Base-by-base conservation (phyloP, 495 filamentous ascomycete genomes). In the Lichina pygmaea region DNA sequence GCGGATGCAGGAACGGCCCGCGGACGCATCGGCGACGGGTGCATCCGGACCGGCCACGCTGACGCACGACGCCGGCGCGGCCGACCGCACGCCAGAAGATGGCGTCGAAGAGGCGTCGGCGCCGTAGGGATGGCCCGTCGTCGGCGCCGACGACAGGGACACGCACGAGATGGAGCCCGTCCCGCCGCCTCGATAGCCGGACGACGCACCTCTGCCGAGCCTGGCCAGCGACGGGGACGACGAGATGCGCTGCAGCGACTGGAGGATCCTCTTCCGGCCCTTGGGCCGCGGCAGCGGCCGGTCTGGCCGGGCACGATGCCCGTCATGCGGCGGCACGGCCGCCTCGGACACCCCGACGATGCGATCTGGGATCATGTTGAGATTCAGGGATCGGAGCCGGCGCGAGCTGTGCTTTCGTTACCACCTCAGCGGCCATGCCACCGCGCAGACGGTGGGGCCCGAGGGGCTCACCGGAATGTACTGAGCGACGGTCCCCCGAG, bases 101-200 rank as follows among this genome's bases (percentile, higher is more conserved):
- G 24, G 24, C 6, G 75, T 60, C 44, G 74, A 71, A 1, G 75
- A 75, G 36, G 66, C 66, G 49, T 66, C 72, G 6, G 71, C 70
- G 16, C 66, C 65, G 41, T 57, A 54, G 11, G 53, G 51, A 49
- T 70, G 53, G 55, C 69, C 66, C 44, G 71, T 15, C 11, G 10
- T 11, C 36, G 63, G 50, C 7, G 67, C 60, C 16, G 79, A 73
- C 44, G 72, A 66, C 45, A 94, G 66, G 44, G 85, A 92, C 36
- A 84, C 75, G 55, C 84, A 94, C 15, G 89, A 94, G 48, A 92
- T 64, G 12, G 78, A 91, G 4, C 75, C 80, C 57, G 72, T 77
- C 49, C 74, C 72, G 42, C 73, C 66, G 46, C 71, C 70, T 51
- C 77, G 63, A 52, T 77, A 77, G 33, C 61, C 63, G 34, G 63